Evolutionary conservation across 495 filamentous ascomycete species (phyloP).

Genomic region (Penicillium atrosanguineum): DNA sequence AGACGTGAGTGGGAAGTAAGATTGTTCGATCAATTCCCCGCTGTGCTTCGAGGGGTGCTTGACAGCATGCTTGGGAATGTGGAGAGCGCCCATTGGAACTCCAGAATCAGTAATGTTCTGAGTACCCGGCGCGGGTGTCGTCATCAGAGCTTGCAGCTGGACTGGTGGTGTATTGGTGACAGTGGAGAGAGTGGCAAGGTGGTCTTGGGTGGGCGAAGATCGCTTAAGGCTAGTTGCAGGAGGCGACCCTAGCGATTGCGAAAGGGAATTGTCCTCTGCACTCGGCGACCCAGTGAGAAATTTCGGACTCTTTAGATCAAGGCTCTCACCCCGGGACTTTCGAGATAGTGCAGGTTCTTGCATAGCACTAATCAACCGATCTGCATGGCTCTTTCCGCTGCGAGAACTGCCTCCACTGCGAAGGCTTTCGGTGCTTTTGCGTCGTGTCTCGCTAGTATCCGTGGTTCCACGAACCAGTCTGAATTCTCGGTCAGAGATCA

Average conservation of each 20-base stretch:
- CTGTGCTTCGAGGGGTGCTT: constrained; percentile 9
- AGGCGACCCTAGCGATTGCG: constrained; percentile 15
- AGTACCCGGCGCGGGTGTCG: constrained; percentile 30
- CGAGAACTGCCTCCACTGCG: constrained; percentile 51
- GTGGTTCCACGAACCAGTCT: constrained; percentile 26
- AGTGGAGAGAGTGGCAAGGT: constrained; percentile 22
- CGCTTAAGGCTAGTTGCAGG: neutral
- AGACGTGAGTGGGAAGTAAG: constrained; percentile 19
- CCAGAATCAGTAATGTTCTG: constrained; percentile 39
- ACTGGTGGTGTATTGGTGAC: constrained; percentile 22
- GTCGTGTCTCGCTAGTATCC: constrained; percentile 9
- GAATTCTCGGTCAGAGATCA: constrained; percentile 31
- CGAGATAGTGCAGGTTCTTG: constrained; percentile 54
- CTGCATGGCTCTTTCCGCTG: constrained; percentile 66
- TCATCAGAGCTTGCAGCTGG: constrained; percentile 16
- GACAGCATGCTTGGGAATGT: constrained; percentile 35
- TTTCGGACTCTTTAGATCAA: constrained; percentile 5
- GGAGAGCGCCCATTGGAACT: constrained; percentile 40
- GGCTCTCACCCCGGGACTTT: constrained; percentile 29
- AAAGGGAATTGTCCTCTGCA: constrained; percentile 10
- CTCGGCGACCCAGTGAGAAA: constrained; percentile 10
- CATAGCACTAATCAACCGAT: constrained; percentile 73
- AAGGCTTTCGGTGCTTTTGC: constrained; percentile 48
- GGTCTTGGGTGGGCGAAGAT: constrained; percentile 15
- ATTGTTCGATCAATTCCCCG: constrained; percentile 4